Base-by-base conservation (phyloP, 768 basidiomycete genomes). In the Chalciporus chontae region DNA sequence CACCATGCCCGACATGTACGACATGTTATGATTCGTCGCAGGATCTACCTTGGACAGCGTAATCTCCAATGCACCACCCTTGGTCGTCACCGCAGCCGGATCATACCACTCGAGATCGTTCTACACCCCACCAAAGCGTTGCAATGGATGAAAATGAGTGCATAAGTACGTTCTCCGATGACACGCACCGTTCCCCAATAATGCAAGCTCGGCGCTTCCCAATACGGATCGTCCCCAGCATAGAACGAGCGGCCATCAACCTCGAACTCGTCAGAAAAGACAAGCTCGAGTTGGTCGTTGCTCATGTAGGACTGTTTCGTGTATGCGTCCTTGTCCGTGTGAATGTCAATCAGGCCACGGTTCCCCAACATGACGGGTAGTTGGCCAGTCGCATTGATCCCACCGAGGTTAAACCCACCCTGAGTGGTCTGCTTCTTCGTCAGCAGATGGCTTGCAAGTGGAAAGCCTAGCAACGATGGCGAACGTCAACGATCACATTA, bases 261-360 rank as follows among this genome's bases (percentile, higher is more conserved):
- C 51, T 91, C 80, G 65, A 93, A 93, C 71, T 92, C 90, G 62
- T 93, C 90, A 1, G 81, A 84, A 67, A 90, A 93, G 15, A 90
- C 81, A 46, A 87, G 71, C 69, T 74, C 66, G 60, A 69, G 37
- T 4, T 71, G 69, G 27, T 69, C 65, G 14, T 67, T 8, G 1
- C 66, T 57, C 58, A 51, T 69, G 60, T 75, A 82, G 0, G 70
- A 65, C 38, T 62, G 55, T 45, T 68, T 72, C 41, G 63, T 73
- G 69, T 74, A 68, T 19, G 66, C 65, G 15, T 75, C 69, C 52
- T 68, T 17, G 8, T 83, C 83, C 0, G 84, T 83, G 39, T 80
- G 73, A 18, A 69, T 43, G 53, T 84, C 83, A 54, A 85, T 77
- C 40, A 84, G 65, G 11, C 71, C 74, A 38, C 70, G 73, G 55